These are phyloP conservation scores for Nicotiana noctiflora DNA, from an alignment of 257 asterid genomes.

Conservation along the genomic window DNA sequence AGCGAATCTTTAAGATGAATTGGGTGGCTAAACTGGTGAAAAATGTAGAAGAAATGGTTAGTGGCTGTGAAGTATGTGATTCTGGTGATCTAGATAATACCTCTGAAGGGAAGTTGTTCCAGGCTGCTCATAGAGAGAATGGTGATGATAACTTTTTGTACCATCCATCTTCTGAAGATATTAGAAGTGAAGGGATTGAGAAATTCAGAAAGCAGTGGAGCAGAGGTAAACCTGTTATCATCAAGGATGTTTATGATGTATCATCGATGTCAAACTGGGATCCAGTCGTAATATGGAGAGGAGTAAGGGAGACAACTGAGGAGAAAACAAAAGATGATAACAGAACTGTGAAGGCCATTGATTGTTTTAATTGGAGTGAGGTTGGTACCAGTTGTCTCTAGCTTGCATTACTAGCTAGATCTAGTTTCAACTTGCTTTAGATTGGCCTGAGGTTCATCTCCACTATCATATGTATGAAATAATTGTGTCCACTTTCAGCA, in stretches of 20 bases:
- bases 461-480: slow-evolving; percentile 6
- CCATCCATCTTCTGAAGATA: slow-evolving; percentile 58
- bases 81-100: slow-evolving; percentile 34
- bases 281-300: slow-evolving; percentile 78
- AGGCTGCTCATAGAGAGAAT: slow-evolving; percentile 55
- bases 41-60: slow-evolving; percentile 95
- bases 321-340: slow-evolving; percentile 65
- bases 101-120: slow-evolving; percentile 32
- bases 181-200: slow-evolving; percentile 62
- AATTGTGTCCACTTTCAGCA: neutral
- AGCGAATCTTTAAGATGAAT: slow-evolving; percentile 94
- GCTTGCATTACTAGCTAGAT: neutral
- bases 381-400: slow-evolving; percentile 24
- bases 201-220: slow-evolving; percentile 79
- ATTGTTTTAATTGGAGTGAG: slow-evolving; percentile 65
- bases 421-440: neutral
- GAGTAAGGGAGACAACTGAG: slow-evolving; percentile 66
- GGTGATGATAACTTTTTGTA: slow-evolving; percentile 56
- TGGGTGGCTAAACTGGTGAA: slow-evolving; percentile 94
- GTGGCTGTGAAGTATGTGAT: slow-evolving; percentile 56
- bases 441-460: neutral
- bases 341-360: slow-evolving; percentile 74
- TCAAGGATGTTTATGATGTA: slow-evolving; percentile 70
- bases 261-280: slow-evolving; percentile 70
- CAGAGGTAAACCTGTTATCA: slow-evolving; percentile 70